Percentiles rank a stretch among this genome's conserved stretches.
Conservation (phyloP, 2,329 filamentous ascomycete species). For the Sporothrix sp. region DNA sequence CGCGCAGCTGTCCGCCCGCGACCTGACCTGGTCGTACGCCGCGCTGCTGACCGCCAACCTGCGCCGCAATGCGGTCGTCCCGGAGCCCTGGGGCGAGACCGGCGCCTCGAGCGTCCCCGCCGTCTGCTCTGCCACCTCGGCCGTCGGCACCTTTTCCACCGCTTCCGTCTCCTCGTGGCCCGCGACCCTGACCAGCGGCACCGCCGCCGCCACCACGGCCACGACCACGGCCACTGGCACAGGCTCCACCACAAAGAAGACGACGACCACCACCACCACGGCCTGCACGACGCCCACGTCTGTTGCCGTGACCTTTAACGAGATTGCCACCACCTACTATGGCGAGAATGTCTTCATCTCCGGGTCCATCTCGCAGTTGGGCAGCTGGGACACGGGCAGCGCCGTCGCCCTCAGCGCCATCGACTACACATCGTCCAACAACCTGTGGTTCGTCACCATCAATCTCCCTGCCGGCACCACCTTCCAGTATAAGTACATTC, state of each 20-base stretch:
- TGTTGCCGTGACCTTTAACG: slow-evolving; percentile 49
- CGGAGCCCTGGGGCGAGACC: slow-evolving; percentile 39
- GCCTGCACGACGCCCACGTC: slow-evolving; percentile 38
- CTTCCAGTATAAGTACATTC: slow-evolving; percentile 61
- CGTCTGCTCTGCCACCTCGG: slow-evolving; percentile 37
- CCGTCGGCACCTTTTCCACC: slow-evolving; percentile 41
- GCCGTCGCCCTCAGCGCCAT: slow-evolving; percentile 49
- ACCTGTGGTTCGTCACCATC: slow-evolving; percentile 51
- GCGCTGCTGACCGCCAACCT: slow-evolving; percentile 55
- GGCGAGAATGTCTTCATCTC: slow-evolving; percentile 58
- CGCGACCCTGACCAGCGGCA: slow-evolving; percentile 28
- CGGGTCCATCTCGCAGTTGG: slow-evolving; percentile 50
- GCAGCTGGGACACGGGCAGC: slow-evolving; percentile 47
- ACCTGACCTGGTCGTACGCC: slow-evolving; percentile 67
- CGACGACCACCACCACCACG: slow-evolving; percentile 1
- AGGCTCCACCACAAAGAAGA: not conserved
- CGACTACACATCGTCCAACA: slow-evolving; percentile 48
- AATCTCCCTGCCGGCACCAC: slow-evolving; percentile 43
- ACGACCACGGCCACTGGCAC: not conserved
- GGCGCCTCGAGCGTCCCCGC: slow-evolving; percentile 31
- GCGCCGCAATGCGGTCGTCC: slow-evolving; percentile 45
- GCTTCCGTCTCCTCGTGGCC: slow-evolving; percentile 17
- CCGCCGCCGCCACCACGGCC: slow-evolving; percentile 24
- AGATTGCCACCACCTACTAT: slow-evolving; percentile 43
- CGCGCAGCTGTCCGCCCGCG: slow-evolving; percentile 49